Percentiles rank a stretch among this genome's conserved stretches.
Evolutionary conservation across 805 yeast genomes (phyloP).

Genomic region (Sugiyamaella americana): DNA sequence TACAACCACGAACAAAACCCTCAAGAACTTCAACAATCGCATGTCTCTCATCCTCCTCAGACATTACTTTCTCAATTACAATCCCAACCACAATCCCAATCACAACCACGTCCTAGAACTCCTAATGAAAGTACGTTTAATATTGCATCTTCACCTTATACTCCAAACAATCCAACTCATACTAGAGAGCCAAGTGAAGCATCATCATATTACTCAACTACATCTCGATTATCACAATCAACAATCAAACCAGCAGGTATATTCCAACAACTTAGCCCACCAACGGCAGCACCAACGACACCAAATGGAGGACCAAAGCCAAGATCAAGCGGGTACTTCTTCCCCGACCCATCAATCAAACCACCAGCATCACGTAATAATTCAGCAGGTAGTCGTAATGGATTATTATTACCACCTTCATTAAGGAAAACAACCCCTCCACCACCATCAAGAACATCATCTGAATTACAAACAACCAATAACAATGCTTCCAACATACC

Average conservation of each 20-base stretch:
- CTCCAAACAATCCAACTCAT: conserved; percentile 5
- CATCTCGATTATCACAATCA: conserved; percentile 1
- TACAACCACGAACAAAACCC: too few species aligned
- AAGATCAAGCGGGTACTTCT: conserved; percentile 1
- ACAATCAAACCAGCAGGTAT: not conserved
- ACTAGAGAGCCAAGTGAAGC: conserved; percentile 4
- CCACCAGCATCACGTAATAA: not conserved
- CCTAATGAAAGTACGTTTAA: too few species aligned
- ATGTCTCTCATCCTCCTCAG: not conserved
- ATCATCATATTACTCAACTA: conserved; percentile 1
- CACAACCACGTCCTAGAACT: not conserved
- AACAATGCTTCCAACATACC: not conserved
- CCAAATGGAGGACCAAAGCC: not conserved
- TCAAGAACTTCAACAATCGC: not conserved
- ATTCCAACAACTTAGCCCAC: not conserved
- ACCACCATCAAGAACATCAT: not conserved
- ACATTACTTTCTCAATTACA: too few species aligned
- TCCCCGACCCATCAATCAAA: conserved; percentile 5
- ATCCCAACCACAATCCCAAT: too few species aligned
- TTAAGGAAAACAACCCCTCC: not conserved
- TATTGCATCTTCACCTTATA: too few species aligned
- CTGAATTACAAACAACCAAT: not conserved
- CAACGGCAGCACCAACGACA: conserved; percentile 2
- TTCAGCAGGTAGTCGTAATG: not conserved
- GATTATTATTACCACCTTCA: not conserved